phyloP scores from a whole-genome alignment of 2,329 filamentous ascomycete species.

The Clonostachys rhizophaga region DNA sequence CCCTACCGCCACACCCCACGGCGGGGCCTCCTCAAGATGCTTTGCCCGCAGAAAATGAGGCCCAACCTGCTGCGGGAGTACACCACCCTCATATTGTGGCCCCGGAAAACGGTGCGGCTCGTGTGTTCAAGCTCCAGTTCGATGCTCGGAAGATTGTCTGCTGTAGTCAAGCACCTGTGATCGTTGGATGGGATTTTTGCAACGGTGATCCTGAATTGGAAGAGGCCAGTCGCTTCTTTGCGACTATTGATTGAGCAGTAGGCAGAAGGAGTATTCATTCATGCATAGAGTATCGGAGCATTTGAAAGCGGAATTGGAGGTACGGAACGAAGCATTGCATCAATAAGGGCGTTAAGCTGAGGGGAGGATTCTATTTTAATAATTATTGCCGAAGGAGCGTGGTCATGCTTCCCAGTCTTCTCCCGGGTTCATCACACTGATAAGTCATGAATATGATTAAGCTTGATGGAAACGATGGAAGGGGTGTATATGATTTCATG shows the following conservation, averaged over 20 bases:
- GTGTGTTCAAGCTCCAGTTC: conserved; percentile 96
- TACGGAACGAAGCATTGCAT: too few species aligned
- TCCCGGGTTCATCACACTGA: too few species aligned
- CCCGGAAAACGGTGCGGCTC: conserved; percentile 41
- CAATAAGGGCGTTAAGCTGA: too few species aligned
- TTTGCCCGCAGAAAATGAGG: not conserved
- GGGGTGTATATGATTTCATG: too few species aligned
- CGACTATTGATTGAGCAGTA: conserved; percentile 31
- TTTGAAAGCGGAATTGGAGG: too few species aligned
- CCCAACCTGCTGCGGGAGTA: conserved; percentile 10
- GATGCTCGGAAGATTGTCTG: conserved; percentile 91
- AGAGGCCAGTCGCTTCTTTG: conserved; percentile 75
- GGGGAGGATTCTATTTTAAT: too few species aligned
- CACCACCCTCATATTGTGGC: conserved; percentile 36
- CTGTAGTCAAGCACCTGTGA: conserved; percentile 85
- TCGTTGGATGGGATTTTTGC: conserved; percentile 98
- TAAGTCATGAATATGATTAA: too few species aligned
- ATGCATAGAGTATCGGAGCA: too few species aligned
- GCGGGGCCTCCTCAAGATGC: not conserved
- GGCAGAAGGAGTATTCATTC: too few species aligned
- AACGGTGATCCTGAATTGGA: conserved; percentile 77
- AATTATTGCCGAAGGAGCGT: too few species aligned
- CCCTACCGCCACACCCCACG: not conserved
- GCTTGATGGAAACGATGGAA: too few species aligned
- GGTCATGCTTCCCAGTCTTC: too few species aligned